A percentile compares a stretch with the other conserved stretches of the same genome.
Conservation (phyloP, 176 grass and related monocot genomes). For the Aegilops tauschii region DNA sequence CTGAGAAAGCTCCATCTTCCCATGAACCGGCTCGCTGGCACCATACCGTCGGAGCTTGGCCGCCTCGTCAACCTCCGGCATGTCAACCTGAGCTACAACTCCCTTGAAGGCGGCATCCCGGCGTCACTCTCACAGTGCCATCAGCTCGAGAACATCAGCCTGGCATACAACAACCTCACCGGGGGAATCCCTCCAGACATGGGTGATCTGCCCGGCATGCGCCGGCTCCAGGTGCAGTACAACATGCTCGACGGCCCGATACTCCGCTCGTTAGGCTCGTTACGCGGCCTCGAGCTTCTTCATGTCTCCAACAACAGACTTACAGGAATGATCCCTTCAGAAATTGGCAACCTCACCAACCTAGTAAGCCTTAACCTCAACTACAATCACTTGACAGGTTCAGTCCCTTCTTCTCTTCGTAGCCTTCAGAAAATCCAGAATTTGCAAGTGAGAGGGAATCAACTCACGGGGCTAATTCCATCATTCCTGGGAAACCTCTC, state of each 20-base stretch:
- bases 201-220: background rate
- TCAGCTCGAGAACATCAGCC: background rate
- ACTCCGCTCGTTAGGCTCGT: no score
- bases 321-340: background rate
- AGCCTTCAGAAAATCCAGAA: slow-evolving; percentile 8
- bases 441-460: slow-evolving; percentile 4
- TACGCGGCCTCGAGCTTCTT: no score
- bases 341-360: slow-evolving; percentile 16
- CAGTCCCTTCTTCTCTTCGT: background rate
- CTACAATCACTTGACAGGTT: slow-evolving; percentile 13
- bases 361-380: background rate
- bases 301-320: background rate
- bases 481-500: slow-evolving; percentile 24
- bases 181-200: slow-evolving; percentile 1
- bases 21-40: background rate
- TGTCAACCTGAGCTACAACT: slow-evolving; percentile 5
- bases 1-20: slow-evolving; percentile 5
- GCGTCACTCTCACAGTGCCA: background rate
- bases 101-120: background rate
- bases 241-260: background rate
- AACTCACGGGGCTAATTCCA: slow-evolving; percentile 12
- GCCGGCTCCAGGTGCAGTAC: background rate
- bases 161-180: background rate
- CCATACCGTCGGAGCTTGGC: slow-evolving; percentile 16
- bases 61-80: background rate